Evolutionary conservation across 768 basidiomycete species (phyloP).

Genomic region (Pleurotus platypus): DNA sequence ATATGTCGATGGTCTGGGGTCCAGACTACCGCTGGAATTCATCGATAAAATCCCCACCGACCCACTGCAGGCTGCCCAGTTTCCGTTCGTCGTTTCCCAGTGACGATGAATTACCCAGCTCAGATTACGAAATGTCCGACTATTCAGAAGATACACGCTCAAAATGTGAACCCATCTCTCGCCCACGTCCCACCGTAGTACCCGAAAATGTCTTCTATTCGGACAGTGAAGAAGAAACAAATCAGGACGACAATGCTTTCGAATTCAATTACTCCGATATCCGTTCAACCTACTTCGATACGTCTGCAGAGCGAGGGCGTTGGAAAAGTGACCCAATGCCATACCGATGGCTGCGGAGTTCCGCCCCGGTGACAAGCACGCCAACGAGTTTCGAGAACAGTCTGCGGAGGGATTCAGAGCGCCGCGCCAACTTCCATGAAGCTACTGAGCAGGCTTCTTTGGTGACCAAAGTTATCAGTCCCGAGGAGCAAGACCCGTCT

Average conservation of each 20-base stretch:
- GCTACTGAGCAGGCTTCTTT: too few species aligned
- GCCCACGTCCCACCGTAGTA: constrained; percentile 17
- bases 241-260: constrained; percentile 19
- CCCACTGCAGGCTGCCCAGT: constrained; percentile 22
- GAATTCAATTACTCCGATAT: constrained; percentile 24
- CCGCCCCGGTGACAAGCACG: constrained; percentile 20
- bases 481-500: too few species aligned
- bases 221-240: constrained; percentile 33
- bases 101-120: constrained; percentile 23
- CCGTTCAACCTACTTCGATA: constrained; percentile 50
- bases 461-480: too few species aligned
- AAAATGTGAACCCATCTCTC: constrained; percentile 17
- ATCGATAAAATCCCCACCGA: constrained; percentile 16
- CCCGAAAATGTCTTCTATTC: constrained; percentile 23
- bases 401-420: too few species aligned
- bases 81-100: constrained; percentile 23
- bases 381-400: too few species aligned
- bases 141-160: constrained; percentile 23
- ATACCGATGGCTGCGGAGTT: constrained; percentile 24
- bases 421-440: too few species aligned
- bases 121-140: constrained; percentile 31
- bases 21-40: constrained; percentile 10
- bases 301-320: constrained; percentile 56
- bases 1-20: constrained; percentile 23
- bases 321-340: constrained; percentile 52